Evolutionary conservation across 2,329 filamentous ascomycete species (phyloP).

Genomic region (Aspergillus latus): DNA sequence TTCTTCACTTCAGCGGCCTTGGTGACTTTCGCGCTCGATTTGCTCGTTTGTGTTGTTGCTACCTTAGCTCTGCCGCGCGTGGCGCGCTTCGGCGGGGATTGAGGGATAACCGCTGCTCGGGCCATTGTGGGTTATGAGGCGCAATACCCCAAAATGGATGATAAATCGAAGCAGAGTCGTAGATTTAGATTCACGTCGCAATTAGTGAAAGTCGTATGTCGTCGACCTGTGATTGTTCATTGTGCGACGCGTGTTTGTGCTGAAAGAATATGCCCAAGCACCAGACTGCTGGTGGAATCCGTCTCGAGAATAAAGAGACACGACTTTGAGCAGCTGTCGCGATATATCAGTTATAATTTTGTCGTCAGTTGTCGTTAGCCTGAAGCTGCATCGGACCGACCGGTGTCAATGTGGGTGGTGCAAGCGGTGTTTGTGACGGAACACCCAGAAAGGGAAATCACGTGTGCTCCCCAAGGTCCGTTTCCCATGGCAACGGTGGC

Average conservation of each 20-base stretch:
- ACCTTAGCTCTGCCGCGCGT: constrained; percentile 23
- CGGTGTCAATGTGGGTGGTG: not conserved
- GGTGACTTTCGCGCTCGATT: constrained; percentile 13
- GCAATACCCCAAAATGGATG: no score
- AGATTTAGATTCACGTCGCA: not conserved
- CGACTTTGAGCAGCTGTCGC: not conserved
- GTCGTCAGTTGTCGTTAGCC: constrained; percentile 7
- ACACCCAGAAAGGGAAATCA: constrained; percentile 16
- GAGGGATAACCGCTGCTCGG: constrained; percentile 28
- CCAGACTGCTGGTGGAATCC: not conserved
- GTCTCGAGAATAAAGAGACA: not conserved
- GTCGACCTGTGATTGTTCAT: not conserved
- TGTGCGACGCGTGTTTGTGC: not conserved
- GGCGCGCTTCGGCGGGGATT: constrained; percentile 22
- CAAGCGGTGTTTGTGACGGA: constrained; percentile 1
- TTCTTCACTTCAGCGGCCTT: constrained; percentile 18
- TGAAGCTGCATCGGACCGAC: constrained; percentile 7
- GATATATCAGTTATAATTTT: not conserved
- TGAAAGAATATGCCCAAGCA: not conserved
- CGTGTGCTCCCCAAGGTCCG: not conserved
- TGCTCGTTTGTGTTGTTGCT: constrained; percentile 13
- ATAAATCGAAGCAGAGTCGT: no score
- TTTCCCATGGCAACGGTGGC: constrained; percentile 14
- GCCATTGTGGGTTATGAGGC: constrained; percentile 19
- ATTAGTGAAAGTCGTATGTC: not conserved